phyloP scores from a whole-genome alignment of 2,329 filamentous ascomycete genomes.

The Pseudogymnoascus sp. region DNA sequence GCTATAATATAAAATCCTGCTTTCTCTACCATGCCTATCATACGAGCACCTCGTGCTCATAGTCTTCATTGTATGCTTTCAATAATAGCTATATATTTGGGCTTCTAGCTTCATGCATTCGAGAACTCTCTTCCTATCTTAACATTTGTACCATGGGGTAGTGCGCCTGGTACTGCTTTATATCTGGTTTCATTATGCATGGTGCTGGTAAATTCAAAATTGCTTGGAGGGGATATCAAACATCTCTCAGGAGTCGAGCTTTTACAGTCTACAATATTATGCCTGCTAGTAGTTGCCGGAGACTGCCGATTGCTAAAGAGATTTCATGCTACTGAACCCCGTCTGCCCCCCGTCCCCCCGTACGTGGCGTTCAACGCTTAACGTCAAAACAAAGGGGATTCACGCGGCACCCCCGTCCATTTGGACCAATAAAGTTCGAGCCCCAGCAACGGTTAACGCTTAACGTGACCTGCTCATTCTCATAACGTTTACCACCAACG shows the following conservation, averaged over 20 bases:
- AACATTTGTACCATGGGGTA: background rate
- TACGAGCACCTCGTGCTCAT: background rate
- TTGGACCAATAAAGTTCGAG: background rate
- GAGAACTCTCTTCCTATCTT: background rate
- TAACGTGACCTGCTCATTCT: background rate
- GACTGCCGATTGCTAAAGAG: background rate
- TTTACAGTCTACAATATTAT: background rate
- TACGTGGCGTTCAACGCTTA: background rate
- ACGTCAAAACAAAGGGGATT: background rate
- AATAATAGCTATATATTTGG: background rate
- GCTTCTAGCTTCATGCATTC: background rate
- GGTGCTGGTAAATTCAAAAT: background rate
- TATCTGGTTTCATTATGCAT: background rate
- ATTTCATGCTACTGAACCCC: background rate
- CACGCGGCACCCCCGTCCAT: background rate
- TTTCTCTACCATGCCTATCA: background rate
- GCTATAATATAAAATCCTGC: background rate
- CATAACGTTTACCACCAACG: background rate
- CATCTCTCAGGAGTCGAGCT: background rate
- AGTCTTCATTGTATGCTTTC: background rate
- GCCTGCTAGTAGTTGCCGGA: background rate
- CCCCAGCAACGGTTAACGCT: background rate
- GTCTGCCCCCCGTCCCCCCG: background rate
- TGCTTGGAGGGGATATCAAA: background rate
- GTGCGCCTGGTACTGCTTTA: background rate